Base-by-base conservation (phyloP, 768 basidiomycete genomes). In the Chalciporus pseudorubinellus region DNA sequence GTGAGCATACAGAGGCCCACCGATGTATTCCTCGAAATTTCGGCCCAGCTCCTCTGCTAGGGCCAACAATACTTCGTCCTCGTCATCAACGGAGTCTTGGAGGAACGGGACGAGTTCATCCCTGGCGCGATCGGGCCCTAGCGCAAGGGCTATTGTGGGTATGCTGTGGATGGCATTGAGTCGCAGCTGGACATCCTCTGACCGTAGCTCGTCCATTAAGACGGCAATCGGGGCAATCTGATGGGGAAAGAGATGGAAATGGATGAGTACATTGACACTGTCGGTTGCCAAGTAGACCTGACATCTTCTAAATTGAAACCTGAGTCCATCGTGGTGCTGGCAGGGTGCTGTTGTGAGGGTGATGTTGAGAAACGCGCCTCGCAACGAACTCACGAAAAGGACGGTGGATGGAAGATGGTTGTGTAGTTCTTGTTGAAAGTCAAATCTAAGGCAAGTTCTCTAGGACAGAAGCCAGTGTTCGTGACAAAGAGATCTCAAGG, bases 71-170 rank as follows among this genome's bases (percentile, higher is more conserved):
- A 99, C 95, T 65, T 99, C 97, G 70, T 99, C 97, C 72, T 99
- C 97, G 64, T 99, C 97, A 70, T 99, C 97, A 59, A 99, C 85
- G n/a, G 93, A 95, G 65, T 99, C 95, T 74, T 94, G 92, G 48
- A 99, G 82, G 76, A 99, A 99, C 1, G 94, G 92, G 56, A 99
- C 82, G 60, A 99, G 82, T 68, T 99, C 97, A 49, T 93, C 89
- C 56, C 95, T 84, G 21, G 95, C 91, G 60, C 97, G 90, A 77
- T 95, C 89, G 39, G 93, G 85, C 6, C 97, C 95, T 46, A 99
- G 80, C 16, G 97, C 97, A 56, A 99, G 82, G 6, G 95, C 95
- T 72, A 99, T 99, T 43, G 97, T 99, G 46, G 94, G 93, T 64
- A 99, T 83, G 72, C 95, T 91, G 72, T 94, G 93, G 58, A 99